Percentiles rank a stretch among this genome's conserved stretches.
phyloP scores from a whole-genome alignment of 2,329 filamentous ascomycete genomes.

The Cercospora zeae-maydis region DNA sequence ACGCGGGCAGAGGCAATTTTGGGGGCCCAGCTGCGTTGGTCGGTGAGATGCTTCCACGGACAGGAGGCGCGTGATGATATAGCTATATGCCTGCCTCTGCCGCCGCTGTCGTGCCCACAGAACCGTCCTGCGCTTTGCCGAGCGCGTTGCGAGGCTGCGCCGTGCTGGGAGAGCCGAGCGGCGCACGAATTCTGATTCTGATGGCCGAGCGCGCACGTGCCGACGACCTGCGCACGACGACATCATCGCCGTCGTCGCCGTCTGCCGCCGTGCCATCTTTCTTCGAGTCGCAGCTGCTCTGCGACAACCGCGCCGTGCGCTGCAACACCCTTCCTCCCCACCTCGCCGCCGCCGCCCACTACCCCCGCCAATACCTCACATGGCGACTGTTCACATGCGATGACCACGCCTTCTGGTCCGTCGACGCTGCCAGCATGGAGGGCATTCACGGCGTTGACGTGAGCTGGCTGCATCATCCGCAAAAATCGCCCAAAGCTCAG shows the following conservation, averaged over 20 bases:
- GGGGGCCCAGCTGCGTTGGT: not conserved
- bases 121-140: too few species aligned
- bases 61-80: not conserved
- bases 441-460: conserved; percentile 26
- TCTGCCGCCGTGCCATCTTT: not conserved
- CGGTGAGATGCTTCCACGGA: not conserved
- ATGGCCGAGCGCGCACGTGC: not conserved
- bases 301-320: not conserved
- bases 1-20: not conserved
- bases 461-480: conserved; percentile 23
- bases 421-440: conserved; percentile 22
- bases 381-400: conserved; percentile 18
- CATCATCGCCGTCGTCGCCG: not conserved
- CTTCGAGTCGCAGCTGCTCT: conserved; percentile 5
- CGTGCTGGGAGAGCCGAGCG: not conserved
- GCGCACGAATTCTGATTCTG: not conserved
- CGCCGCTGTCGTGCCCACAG: too few species aligned
- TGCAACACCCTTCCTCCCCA: not conserved
- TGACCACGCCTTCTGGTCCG: conserved; percentile 18
- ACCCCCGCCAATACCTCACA: not conserved
- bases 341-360: not conserved
- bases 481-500: conserved; percentile 20
- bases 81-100: not conserved
- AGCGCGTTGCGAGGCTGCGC: too few species aligned
- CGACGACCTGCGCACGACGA: not conserved